These are phyloP conservation scores for Hypomyces perniciosus DNA, from an alignment of 2,329 filamentous ascomycete genomes.

Conservation along the genomic window DNA sequence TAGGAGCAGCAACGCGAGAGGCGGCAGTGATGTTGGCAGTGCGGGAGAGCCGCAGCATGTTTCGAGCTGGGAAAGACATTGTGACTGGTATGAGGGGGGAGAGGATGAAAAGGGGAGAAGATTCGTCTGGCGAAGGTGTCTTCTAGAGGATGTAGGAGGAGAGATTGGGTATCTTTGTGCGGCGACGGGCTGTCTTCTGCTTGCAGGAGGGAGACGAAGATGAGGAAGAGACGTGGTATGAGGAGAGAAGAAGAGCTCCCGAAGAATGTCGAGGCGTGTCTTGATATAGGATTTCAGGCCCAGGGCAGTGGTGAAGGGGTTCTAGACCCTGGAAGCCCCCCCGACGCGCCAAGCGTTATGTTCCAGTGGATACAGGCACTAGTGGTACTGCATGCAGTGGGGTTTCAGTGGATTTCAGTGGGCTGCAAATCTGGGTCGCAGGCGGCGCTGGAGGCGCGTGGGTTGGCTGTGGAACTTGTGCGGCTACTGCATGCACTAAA, in stretches of 20 bases:
- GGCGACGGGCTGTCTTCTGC: not conserved
- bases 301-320: conserved; percentile 8
- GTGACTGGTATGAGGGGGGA: conserved; percentile 15
- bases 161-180: not conserved
- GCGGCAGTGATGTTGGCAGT: conserved; percentile 25
- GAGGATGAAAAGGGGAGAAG: conserved; percentile 4
- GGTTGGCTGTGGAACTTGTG: conserved; percentile 4
- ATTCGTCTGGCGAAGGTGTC: not conserved
- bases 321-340: not conserved
- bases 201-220: conserved; percentile 1
- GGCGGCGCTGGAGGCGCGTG: conserved; percentile 10
- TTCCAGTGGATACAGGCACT: conserved; percentile 3
- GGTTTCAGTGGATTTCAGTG: conserved; percentile 8
- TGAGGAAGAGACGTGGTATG: conserved; percentile 7
- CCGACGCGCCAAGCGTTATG: not conserved
- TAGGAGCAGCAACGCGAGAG: conserved; percentile 20
- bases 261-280: conserved; percentile 11
- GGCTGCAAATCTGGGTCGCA: conserved; percentile 11
- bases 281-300: conserved; percentile 11
- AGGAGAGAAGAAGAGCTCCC: conserved; percentile 6
- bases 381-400: not conserved
- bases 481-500: conserved; percentile 21
- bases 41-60: conserved; percentile 29
- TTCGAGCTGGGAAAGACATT: conserved; percentile 33
- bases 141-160: not conserved